Conservation (phyloP, 176 grass and related monocot species). For the Zoysia japonica region DNA sequence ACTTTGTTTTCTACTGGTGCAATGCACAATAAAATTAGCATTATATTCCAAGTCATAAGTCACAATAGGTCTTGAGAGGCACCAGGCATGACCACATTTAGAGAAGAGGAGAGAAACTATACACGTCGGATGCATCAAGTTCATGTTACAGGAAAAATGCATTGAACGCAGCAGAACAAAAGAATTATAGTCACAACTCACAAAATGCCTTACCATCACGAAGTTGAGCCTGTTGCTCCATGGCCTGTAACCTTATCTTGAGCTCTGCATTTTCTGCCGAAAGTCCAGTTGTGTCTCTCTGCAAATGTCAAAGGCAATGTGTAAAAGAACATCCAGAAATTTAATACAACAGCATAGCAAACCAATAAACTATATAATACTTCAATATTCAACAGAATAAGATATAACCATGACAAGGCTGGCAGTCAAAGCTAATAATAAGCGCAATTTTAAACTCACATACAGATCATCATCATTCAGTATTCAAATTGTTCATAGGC, state of each 20-base stretch:
- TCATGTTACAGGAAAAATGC: conserved; percentile 19
- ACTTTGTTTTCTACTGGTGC: conserved; percentile 7
- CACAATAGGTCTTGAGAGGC: background rate
- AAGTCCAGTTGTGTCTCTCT: conserved; percentile 97
- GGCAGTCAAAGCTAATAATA: conserved; percentile 32
- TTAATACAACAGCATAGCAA: conserved; percentile 21
- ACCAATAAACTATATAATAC: conserved; percentile 12
- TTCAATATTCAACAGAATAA: conserved; percentile 19
- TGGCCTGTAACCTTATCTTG: conserved; percentile 95
- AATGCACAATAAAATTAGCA: conserved; percentile 13
- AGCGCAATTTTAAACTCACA: conserved; percentile 9
- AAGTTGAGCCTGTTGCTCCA: conserved; percentile 96
- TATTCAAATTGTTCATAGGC: conserved; percentile 27
- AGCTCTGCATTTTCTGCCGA: conserved; percentile 97
- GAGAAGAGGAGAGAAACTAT: conserved; percentile 21
- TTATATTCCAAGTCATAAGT: background rate
- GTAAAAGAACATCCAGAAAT: conserved; percentile 41
- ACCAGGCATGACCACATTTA: background rate
- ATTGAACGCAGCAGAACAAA: conserved; percentile 10
- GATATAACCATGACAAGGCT: conserved; percentile 24
- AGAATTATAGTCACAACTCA: conserved; percentile 17
- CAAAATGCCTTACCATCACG: conserved; percentile 68
- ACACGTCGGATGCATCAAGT: conserved; percentile 3
- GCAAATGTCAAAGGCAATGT: conserved; percentile 31
- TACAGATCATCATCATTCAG: conserved; percentile 34